phyloP scores from a whole-genome alignment of 2,329 filamentous ascomycete genomes.

The Colletotrichum ledebouriae region DNA sequence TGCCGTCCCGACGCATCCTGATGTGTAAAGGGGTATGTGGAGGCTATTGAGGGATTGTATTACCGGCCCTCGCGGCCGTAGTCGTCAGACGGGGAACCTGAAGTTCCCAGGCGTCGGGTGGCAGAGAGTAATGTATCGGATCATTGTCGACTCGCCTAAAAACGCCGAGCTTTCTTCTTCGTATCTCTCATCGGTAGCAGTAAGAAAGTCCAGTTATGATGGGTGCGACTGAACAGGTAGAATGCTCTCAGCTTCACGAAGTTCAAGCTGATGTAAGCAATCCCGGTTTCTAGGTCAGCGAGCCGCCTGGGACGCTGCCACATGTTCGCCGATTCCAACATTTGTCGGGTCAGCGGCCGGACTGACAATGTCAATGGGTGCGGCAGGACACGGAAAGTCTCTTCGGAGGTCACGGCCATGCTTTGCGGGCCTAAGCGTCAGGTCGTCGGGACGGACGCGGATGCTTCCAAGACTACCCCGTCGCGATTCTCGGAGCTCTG shows the following conservation, averaged over 20 bases:
- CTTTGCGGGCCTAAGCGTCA: no score
- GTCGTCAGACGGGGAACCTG: background rate
- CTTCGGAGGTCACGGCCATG: no score
- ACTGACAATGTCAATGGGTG: no score
- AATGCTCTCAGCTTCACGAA: background rate
- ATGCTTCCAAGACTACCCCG: conserved; percentile 48
- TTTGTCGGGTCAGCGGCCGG: no score
- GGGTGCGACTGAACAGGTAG: background rate
- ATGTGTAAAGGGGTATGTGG: background rate
- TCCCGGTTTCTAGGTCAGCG: background rate
- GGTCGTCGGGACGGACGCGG: conserved; percentile 35
- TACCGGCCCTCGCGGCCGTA: background rate
- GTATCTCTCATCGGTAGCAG: background rate
- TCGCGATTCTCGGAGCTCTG: conserved; percentile 49
- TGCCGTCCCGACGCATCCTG: background rate
- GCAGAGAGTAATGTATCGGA: background rate
- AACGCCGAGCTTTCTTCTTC: background rate
- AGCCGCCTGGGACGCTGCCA: no score
- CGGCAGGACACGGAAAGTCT: no score
- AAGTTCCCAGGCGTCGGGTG: background rate
- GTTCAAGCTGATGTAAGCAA: background rate
- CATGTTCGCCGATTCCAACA: no score
- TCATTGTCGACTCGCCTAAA: background rate
- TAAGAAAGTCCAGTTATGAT: no score
- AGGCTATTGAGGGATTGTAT: background rate